These are phyloP conservation scores for Emmonsiellopsis sp. DNA, from an alignment of 2,329 filamentous ascomycete genomes.

Conservation along the genomic window DNA sequence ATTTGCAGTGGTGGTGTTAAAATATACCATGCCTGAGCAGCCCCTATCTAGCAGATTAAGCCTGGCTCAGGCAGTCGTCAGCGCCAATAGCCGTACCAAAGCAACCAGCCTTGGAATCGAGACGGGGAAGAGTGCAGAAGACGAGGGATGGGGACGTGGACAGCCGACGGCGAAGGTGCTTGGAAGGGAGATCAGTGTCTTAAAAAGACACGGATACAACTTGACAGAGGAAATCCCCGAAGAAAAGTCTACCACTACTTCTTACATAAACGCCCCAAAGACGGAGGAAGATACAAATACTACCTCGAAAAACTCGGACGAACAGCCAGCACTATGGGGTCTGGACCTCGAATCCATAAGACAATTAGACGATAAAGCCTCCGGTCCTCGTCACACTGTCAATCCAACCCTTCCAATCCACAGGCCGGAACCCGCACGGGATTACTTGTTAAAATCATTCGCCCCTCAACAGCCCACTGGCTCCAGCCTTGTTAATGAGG, in stretches of 20 bases:
- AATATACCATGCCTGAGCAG: conserved; percentile 77
- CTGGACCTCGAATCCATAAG: conserved; percentile 48
- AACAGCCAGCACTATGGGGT: conserved; percentile 45
- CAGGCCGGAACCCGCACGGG: conserved; percentile 57
- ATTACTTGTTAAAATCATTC: conserved; percentile 46
- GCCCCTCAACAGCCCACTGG: conserved; percentile 10
- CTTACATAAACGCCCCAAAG: neutral
- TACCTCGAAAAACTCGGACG: conserved; percentile 12
- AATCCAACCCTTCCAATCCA: conserved; percentile 59
- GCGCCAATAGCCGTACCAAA: conserved; percentile 68
- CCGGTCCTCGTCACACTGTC: conserved; percentile 12
- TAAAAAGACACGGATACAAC: conserved; percentile 69
- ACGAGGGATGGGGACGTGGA: conserved; percentile 63
- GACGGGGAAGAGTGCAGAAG: conserved; percentile 53
- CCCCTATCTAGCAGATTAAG: conserved; percentile 75
- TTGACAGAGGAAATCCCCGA: conserved; percentile 39
- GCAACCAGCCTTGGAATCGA: conserved; percentile 66
- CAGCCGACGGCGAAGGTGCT: conserved; percentile 65
- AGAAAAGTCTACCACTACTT: conserved; percentile 6
- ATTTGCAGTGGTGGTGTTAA: conserved; percentile 63
- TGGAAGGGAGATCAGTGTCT: conserved; percentile 62
- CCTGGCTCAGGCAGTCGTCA: conserved; percentile 73
- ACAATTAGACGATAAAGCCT: conserved; percentile 30
- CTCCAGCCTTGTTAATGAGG: conserved; percentile 5
- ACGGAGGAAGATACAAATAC: conserved; percentile 1